Percentiles rank a stretch among this genome's conserved stretches.
phyloP scores from a whole-genome alignment of 192 early-diverging fungal genomes.

The Glomus cerebriforme region DNA sequence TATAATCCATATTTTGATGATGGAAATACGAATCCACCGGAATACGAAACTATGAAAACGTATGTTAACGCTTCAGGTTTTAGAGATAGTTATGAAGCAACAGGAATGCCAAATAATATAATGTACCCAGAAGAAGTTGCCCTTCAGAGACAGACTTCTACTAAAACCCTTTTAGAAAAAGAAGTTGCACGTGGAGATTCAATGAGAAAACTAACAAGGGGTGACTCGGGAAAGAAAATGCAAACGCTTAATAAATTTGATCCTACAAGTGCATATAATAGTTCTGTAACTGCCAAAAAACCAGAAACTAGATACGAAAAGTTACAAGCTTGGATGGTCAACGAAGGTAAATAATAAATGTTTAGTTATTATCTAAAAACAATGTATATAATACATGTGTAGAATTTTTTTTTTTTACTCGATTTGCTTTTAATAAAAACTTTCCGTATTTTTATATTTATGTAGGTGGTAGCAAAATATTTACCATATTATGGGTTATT shows the following conservation, averaged over 20 bases:
- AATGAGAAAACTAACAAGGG: constrained; percentile 10
- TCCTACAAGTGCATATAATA: not conserved
- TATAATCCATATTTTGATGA: constrained; percentile 14
- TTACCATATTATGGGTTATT: constrained; percentile 56
- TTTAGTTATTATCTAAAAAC: too few relatives aligned
- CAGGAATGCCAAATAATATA: not conserved
- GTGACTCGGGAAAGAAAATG: not conserved
- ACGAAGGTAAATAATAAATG: constrained; percentile 48
- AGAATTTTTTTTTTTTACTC: not conserved
- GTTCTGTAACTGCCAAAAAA: not conserved
- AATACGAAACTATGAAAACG: not conserved
- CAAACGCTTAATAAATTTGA: constrained; percentile 10
- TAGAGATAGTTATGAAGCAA: not conserved
- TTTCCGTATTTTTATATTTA: not conserved
- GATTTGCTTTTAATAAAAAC: not conserved
- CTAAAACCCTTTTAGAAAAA: not conserved
- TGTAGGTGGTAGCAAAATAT: constrained; percentile 44
- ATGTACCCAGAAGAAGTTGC: constrained; percentile 4
- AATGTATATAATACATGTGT: not conserved
- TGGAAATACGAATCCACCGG: not conserved
- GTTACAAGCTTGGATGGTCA: constrained; percentile 52
- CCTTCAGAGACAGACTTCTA: not conserved
- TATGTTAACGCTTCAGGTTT: not conserved
- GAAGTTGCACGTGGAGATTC: not conserved
- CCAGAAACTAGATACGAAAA: constrained; percentile 26